These are phyloP conservation scores for Ceratocystis alfenasii DNA, from an alignment of 2,329 filamentous ascomycete genomes.

Conservation along the genomic window DNA sequence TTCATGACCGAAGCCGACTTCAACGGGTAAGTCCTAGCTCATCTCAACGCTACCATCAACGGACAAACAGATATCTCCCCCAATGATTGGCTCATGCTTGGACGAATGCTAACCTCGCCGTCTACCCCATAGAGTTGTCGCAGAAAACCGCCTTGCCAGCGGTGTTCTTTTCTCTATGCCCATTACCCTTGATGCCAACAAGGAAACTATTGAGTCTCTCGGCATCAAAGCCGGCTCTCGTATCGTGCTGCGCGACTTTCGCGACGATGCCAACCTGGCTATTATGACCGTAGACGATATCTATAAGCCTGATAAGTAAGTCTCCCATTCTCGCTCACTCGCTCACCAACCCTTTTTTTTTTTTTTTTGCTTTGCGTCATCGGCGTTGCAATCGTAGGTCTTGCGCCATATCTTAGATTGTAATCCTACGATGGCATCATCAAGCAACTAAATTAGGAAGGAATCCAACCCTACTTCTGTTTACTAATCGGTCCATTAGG, in stretches of 20 bases:
- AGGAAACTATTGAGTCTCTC: conserved; percentile 60
- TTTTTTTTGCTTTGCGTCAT: conserved; percentile 5
- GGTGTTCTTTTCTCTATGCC: conserved; percentile 93
- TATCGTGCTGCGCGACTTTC: conserved; percentile 83
- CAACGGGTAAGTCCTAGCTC: conserved; percentile 53
- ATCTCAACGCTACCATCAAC: background rate
- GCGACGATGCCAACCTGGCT: conserved; percentile 89
- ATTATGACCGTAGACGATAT: conserved; percentile 93
- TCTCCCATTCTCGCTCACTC: background rate
- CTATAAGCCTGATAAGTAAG: conserved; percentile 86
- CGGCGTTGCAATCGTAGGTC: conserved; percentile 13
- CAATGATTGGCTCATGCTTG: background rate
- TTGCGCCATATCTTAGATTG: conserved; percentile 16
- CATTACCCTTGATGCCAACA: conserved; percentile 78
- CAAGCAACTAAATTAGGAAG: conserved; percentile 6
- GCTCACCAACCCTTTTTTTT: background rate
- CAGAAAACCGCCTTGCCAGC: conserved; percentile 72
- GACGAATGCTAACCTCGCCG: background rate
- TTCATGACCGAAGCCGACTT: conserved; percentile 98
- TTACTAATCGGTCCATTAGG: conserved; percentile 36
- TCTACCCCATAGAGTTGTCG: conserved; percentile 56
- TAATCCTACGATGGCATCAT: conserved; percentile 22
- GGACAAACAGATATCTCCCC: background rate
- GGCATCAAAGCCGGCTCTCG: conserved; percentile 69
- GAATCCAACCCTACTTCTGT: conserved; percentile 13